Evolutionary conservation across 23 red algal genomes (phyloP).

Genomic region (Gracilaria domingensis): DNA sequence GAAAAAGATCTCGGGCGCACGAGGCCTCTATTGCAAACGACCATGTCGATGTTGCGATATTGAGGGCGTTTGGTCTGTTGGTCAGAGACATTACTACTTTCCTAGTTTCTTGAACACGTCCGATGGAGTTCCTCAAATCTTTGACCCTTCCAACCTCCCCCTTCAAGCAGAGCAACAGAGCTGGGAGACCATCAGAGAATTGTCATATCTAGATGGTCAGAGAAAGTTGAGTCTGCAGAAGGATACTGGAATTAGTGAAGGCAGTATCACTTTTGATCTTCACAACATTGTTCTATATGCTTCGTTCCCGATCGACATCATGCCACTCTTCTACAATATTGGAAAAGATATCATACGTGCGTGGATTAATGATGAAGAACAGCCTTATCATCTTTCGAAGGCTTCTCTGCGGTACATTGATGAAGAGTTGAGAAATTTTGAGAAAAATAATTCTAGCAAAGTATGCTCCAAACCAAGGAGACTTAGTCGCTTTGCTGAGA

Average conservation of each 20-base stretch:
- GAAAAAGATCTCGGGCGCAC: background rate
- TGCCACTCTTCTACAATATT: slow-evolving; percentile 36
- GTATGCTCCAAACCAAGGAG: background rate
- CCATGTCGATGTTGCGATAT: background rate
- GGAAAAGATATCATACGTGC: slow-evolving; percentile 6
- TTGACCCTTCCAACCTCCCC: background rate
- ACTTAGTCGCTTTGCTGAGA: background rate
- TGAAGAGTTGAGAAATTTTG: background rate
- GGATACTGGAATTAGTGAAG: background rate
- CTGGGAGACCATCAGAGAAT: background rate
- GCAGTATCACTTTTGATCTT: background rate
- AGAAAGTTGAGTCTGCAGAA: background rate
- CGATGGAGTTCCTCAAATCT: background rate
- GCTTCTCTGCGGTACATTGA: background rate
- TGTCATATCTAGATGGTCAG: background rate
- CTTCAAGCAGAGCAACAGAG: background rate
- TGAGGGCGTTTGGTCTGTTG: background rate
- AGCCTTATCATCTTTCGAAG: background rate
- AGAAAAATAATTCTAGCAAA: background rate
- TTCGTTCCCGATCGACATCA: slow-evolving; percentile 14
- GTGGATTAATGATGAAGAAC: background rate
- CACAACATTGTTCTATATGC: background rate
- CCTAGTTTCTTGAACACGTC: background rate
- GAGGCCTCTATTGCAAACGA: background rate
- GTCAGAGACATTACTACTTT: slow-evolving; percentile 9